Evolutionary conservation across 2,329 filamentous ascomycete species (phyloP), one percentile per base, ranked within the genome.

Genomic region (Monilinia polystroma): DNA sequence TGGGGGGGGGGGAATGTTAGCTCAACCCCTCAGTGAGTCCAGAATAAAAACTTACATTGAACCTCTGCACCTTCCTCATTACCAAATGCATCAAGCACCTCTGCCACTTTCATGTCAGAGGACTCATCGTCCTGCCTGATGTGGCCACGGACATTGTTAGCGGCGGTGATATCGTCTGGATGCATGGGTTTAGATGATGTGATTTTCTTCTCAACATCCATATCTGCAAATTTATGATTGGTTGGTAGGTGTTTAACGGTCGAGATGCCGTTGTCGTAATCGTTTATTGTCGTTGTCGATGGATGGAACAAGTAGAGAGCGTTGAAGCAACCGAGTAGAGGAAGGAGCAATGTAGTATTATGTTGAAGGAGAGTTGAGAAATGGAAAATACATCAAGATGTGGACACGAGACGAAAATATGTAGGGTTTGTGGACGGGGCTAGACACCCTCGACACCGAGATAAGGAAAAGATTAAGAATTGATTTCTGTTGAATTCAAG

Each of bases 51-150:
- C 63, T 20, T 63, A 69, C 68, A 69, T 64, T 69, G 52, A 49
- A 69, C 64, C 54, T 69, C 68, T 49, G 67, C 64, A n/a, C 68
- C 68, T 47, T 69, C 68, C 43, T 69, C 68, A 51, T 69, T 69
- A 41, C 68, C 68, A 59, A 63, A 69, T 7, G 67, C 66, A 56
- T 69, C 68, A 6, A 69, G 53, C 2, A 68, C 64, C 26, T 68
- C 63, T 32, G 63, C 67, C 18, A 67, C 68, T 49, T 69, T 69
- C 57, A 69, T 58, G 12, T 69, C 68, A 4, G 68, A 35, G 18
- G 67, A 65, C 54, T 69, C 64, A 56, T 64, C 64, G 18, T 68
- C 64, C 32, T 29, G 16, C 29, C 43, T 51, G 38, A 41, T 51
- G 18, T 66, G 47, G 29, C 63, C 54, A 5, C 47, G 57, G n/a